Evolutionary conservation across 2,329 filamentous ascomycete species (phyloP), one percentile per base, ranked within the genome.

Genomic region (Ascochyta rabiei): DNA sequence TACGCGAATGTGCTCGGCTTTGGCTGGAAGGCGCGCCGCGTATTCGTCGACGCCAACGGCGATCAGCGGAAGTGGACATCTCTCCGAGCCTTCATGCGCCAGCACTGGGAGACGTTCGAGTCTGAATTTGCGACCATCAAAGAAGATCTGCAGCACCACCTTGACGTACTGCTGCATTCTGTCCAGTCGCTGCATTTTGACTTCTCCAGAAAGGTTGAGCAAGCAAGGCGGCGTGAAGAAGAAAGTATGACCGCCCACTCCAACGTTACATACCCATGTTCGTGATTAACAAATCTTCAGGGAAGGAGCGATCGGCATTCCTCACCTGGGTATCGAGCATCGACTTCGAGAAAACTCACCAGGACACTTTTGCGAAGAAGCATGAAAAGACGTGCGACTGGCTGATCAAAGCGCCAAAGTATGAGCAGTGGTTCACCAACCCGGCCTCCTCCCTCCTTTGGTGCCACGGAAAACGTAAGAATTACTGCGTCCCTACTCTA

Each of bases 51-150:
- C 41, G 37, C 6, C 16, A 57, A 61, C 16, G 57, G 55, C 7
- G 28, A 62, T 6, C 41, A 35, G 21, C 39, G 55, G 33, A 59
- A 48, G 43, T 62, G 42, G 45, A 58, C 48, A 23, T 66, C 61
- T 3, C 9, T 57, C 2, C 53, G 56, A 40, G 40, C 54, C 2
- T 67, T 64, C 35, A 54, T 66, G 47, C 52, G 48, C 48, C 52
- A 57, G 21, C 63, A 66, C n/a, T 66, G 61, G 63, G 63, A 66
- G 31, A 56, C 62, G 16, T 64, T 67, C 44, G 63, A 66, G 48
- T n/a, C 42, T 9, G 47, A 53, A 26, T 66, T 66, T 33, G 51
- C 35, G 7, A 23, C 40, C 19, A 63, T 67, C 28, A 45, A 61
- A 43, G 39, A 24, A 39, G 48, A 53, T 19, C 15, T 63, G 41